These are phyloP conservation scores for Boletus huronensis DNA, from an alignment of 768 basidiomycete genomes.

Conservation along the genomic window DNA sequence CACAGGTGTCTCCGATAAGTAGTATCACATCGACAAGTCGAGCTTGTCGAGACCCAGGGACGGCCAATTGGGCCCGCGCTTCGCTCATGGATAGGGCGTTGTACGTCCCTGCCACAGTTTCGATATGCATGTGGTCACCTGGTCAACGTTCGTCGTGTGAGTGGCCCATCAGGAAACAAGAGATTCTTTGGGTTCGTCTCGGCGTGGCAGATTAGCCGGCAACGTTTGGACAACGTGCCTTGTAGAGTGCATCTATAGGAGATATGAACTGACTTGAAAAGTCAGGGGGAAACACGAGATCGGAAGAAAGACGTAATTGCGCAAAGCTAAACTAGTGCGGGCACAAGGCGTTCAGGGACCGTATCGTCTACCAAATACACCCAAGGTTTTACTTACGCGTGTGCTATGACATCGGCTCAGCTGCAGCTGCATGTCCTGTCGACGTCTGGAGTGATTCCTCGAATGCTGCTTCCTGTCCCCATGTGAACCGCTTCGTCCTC, in stretches of 20 bases:
- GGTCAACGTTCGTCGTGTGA: not conserved
- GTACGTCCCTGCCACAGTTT: constrained; percentile 47
- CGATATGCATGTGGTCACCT: constrained; percentile 38
- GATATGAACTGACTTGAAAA: too few species aligned
- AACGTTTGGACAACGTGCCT: too few species aligned
- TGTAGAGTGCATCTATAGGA: constrained; percentile 47
- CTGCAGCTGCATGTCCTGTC: not conserved
- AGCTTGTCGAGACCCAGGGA: constrained; percentile 44
- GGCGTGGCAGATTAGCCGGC: constrained; percentile 38
- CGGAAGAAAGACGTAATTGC: too few species aligned
- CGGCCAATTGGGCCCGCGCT: constrained; percentile 24
- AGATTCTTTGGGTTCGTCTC: constrained; percentile 40
- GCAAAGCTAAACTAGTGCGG: not conserved
- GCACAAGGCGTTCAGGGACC: not conserved
- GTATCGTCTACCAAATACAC: not conserved
- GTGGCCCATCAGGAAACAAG: constrained; percentile 47
- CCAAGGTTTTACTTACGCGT: not conserved
- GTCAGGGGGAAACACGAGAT: too few species aligned
- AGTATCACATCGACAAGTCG: constrained; percentile 19
- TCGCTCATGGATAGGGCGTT: constrained; percentile 28
- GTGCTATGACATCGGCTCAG: too few species aligned
- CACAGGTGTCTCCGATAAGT: not conserved
- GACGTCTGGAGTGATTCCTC: not conserved
- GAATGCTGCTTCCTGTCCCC: not conserved
- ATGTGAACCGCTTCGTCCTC: not conserved